phyloP scores from a whole-genome alignment of 768 basidiomycete species.

The Leccinum disarticulatum region DNA sequence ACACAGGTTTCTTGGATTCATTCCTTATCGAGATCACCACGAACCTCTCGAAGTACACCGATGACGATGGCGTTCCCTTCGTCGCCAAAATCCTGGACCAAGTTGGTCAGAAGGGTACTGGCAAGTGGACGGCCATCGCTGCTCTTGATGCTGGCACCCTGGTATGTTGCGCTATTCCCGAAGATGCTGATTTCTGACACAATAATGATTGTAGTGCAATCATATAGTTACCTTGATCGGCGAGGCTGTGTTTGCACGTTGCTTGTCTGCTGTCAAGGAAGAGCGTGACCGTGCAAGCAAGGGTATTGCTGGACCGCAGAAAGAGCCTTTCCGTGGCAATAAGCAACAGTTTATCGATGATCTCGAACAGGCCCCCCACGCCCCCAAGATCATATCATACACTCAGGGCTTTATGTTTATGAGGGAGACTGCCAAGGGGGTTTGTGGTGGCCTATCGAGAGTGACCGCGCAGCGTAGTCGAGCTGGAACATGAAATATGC shows the following conservation, averaged over 20 bases:
- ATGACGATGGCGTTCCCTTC: conserved; percentile 89
- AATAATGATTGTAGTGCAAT: conserved; percentile 12
- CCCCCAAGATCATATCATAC: conserved; percentile 99
- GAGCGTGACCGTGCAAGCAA: conserved; percentile 95
- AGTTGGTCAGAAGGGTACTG: conserved; percentile 98
- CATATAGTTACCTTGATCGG: conserved; percentile 91
- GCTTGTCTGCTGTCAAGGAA: conserved; percentile 94
- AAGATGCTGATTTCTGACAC: conserved; percentile 4
- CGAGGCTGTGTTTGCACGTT: conserved; percentile 98
- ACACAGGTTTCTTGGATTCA: conserved; percentile 98
- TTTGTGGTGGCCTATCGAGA: conserved; percentile 26
- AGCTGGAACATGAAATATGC: conserved; percentile 95
- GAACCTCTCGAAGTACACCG: conserved; percentile 96
- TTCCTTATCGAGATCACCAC: conserved; percentile 99
- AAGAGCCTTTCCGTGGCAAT: conserved; percentile 93
- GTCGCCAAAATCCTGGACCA: conserved; percentile 93
- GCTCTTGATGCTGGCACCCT: conserved; percentile 91
- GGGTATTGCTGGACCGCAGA: conserved; percentile 84
- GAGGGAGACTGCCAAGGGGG: conserved; percentile 96
- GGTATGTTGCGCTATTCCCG: conserved; percentile 46
- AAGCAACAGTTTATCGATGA: conserved; percentile 99
- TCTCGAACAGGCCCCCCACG: conserved; percentile 98
- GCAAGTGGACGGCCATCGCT: conserved; percentile 98
- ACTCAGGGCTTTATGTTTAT: conserved; percentile 99
- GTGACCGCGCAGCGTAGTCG: conserved; percentile 40